Percentiles rank a stretch among this genome's conserved stretches.
Conservation (phyloP, 177 flowering plant genomes). For the Vitis hybrid region DNA sequence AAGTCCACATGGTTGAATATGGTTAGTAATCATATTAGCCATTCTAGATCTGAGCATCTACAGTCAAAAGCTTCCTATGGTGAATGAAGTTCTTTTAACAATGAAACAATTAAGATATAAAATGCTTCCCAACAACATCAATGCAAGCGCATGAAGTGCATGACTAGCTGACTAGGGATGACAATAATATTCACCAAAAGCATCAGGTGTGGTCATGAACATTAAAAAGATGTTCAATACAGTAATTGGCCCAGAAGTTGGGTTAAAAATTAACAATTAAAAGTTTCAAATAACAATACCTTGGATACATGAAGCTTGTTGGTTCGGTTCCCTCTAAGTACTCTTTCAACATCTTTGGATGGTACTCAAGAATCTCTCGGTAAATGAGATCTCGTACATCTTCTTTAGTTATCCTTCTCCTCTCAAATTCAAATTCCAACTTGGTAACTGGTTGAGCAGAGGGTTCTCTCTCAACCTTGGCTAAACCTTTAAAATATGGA, state of each 20-base stretch:
- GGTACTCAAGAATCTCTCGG: constrained; percentile 91
- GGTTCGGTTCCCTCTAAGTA: constrained; percentile 82
- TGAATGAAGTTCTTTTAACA: no score
- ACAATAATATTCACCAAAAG: no score
- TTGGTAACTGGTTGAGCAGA: constrained; percentile 94
- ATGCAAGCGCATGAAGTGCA: no score
- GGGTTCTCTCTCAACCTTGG: constrained; percentile 96
- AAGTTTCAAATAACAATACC: constrained; percentile 41
- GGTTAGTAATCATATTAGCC: no score
- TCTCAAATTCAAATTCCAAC: constrained; percentile 98
- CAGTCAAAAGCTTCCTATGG: no score
- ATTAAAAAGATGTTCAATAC: no score
- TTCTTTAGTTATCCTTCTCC: constrained; percentile 89
- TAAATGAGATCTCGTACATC: constrained; percentile 93
- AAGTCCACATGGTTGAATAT: no score
- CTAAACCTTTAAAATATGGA: constrained; percentile 93
- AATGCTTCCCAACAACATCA: no score
- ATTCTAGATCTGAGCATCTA: no score
- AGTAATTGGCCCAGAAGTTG: not conserved
- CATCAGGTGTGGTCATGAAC: no score
- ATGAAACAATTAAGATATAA: no score
- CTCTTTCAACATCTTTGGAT: constrained; percentile 93
- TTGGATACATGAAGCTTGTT: constrained; percentile 94
- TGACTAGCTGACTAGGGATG: no score
- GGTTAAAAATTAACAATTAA: not conserved